These are phyloP conservation scores for Macadamia integrifolia DNA, from an alignment of 164 flowering plant genomes.

Conservation along the genomic window DNA sequence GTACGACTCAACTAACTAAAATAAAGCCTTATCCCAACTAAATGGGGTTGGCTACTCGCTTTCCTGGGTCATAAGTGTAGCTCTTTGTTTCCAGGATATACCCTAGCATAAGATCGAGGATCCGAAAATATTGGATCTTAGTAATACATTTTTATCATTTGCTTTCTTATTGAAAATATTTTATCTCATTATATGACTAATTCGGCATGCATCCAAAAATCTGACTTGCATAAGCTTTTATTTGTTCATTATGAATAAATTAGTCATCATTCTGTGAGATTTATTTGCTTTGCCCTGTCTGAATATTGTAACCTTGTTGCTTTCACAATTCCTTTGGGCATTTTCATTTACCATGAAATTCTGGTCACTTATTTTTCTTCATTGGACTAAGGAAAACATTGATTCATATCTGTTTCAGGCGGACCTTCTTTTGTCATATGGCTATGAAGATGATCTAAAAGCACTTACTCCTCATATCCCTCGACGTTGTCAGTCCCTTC, in stretches of 20 bases:
- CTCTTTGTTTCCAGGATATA: background rate
- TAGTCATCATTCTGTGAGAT: background rate
- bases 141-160: too few relatives aligned
- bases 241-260: too few relatives aligned
- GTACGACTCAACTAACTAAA: too few relatives aligned
- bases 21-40: too few relatives aligned
- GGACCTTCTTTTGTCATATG: constrained; percentile 88
- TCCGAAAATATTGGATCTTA: background rate
- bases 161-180: too few relatives aligned
- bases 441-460: constrained; percentile 88
- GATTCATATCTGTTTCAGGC: constrained; percentile 53
- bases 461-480: constrained; percentile 68
- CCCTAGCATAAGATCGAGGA: background rate
- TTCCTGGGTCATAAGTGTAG: too few relatives aligned
- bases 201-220: background rate
- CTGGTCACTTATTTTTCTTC: background rate
- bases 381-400: background rate
- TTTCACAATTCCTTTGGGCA: background rate
- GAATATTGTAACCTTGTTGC: background rate
- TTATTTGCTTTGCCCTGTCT: background rate
- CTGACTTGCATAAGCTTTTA: background rate
- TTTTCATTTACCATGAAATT: background rate
- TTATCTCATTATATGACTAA: background rate
- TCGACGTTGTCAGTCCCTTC: constrained; percentile 88
- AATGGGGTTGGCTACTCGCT: too few relatives aligned